phyloP scores from a whole-genome alignment of 805 yeast genomes.

The Starmerella tilneyi region DNA sequence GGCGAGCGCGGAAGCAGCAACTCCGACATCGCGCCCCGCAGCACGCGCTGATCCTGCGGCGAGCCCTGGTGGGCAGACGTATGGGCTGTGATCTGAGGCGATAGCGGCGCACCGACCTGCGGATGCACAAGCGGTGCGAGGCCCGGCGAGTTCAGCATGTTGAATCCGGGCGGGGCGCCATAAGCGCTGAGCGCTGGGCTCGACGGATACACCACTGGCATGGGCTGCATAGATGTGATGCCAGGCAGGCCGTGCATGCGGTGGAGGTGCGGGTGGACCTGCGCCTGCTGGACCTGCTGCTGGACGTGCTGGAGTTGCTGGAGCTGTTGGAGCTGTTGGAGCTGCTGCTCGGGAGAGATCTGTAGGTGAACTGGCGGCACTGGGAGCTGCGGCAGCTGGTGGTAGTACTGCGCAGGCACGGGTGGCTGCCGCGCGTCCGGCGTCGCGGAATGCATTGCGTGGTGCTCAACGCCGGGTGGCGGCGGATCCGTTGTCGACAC shows the following conservation, averaged over 20 bases:
- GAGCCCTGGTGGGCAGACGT: conserved; percentile 9
- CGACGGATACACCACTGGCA: conserved; percentile 20
- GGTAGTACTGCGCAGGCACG: background rate
- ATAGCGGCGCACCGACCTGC: conserved; percentile 13
- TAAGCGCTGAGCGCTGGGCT: conserved; percentile 22
- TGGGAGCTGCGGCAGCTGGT: conserved; percentile 4
- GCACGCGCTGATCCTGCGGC: conserved; percentile 20
- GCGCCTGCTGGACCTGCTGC: conserved; percentile 11
- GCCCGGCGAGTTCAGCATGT: conserved; percentile 15
- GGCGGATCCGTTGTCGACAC: conserved; percentile 9
- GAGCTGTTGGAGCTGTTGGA: conserved; percentile 10
- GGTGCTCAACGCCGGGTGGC: background rate
- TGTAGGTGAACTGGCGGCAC: conserved; percentile 4
- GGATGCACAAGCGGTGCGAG: conserved; percentile 13
- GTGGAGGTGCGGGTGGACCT: conserved; percentile 7
- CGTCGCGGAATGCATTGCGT: background rate
- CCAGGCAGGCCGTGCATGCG: conserved; percentile 10
- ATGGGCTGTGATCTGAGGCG: conserved; percentile 19
- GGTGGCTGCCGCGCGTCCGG: background rate
- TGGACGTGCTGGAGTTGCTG: conserved; percentile 10
- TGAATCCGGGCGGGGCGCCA: conserved; percentile 6
- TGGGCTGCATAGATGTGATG: conserved; percentile 10
- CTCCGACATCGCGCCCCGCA: conserved; percentile 27
- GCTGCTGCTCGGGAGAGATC: conserved; percentile 4
- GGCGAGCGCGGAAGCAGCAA: conserved; percentile 26